Conservation (phyloP, 495 filamentous ascomycete genomes). For the Xylaria castorea region DNA sequence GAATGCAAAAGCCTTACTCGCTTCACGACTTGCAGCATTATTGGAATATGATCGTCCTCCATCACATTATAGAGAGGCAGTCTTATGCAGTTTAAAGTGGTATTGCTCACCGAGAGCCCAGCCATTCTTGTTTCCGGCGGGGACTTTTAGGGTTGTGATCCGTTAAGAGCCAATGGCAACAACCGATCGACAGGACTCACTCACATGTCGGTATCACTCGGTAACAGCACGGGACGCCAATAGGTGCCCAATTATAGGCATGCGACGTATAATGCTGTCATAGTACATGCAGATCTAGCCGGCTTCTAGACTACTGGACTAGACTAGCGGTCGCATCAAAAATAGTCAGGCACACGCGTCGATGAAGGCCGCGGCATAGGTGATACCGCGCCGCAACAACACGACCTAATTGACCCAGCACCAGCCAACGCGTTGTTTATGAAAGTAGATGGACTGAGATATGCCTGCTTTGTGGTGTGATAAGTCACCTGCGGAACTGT, state of each 20-base stretch:
- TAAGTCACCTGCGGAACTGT: constrained; percentile 1
- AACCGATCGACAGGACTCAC: constrained; percentile 6
- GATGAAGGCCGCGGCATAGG: neutral
- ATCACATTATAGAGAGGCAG: neutral
- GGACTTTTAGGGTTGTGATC: neutral
- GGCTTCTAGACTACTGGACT: neutral
- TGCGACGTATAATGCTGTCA: constrained; percentile 16
- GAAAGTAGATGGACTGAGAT: neutral
- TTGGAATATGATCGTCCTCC: neutral
- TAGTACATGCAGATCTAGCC: constrained; percentile 3
- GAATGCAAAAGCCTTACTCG: neutral
- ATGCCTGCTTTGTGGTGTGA: neutral
- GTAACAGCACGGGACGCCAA: neutral
- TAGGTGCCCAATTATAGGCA: neutral
- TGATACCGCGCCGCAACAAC: neutral
- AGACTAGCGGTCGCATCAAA: constrained; percentile 2
- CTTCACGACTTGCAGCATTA: neutral
- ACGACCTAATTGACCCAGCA: neutral
- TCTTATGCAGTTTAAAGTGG: neutral
- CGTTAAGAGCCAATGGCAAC: neutral
- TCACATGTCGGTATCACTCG: neutral
- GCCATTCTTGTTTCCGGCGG: neutral
- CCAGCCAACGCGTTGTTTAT: neutral
- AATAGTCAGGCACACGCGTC: neutral
- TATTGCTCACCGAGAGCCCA: neutral